Conservation (phyloP, 2,329 filamentous ascomycete genomes). For the Aspergillus sp. region DNA sequence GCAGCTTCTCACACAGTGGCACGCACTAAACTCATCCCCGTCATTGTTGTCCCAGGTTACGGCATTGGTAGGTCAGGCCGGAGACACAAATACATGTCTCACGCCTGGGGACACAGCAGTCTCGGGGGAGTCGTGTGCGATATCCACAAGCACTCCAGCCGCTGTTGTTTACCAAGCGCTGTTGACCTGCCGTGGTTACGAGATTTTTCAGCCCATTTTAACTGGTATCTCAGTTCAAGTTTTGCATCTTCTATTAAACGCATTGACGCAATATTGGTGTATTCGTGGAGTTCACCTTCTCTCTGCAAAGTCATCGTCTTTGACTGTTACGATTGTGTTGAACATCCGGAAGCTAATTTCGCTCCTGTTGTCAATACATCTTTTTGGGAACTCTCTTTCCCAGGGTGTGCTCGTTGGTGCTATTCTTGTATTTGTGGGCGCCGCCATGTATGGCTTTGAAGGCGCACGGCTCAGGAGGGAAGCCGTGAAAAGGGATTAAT, state of each 20-base stretch:
- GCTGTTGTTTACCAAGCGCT: not conserved
- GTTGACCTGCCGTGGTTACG: not conserved
- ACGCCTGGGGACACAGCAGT: not conserved
- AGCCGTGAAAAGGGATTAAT: conserved; percentile 21
- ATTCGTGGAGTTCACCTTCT: conserved; percentile 96
- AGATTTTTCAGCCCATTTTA: conserved; percentile 22
- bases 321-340: conserved; percentile 94
- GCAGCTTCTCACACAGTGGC: conserved; percentile 38
- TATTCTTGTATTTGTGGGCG: conserved; percentile 81
- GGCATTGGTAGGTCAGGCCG: not conserved
- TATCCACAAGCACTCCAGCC: not conserved
- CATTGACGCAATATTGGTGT: conserved; percentile 88
- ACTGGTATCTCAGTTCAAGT: conserved; percentile 35
- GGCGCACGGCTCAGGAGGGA: conserved; percentile 35
- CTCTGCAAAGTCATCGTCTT: conserved; percentile 79
- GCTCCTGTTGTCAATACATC: conserved; percentile 83
- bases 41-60: conserved; percentile 29
- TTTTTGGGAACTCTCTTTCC: conserved; percentile 85
- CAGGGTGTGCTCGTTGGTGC: conserved; percentile 78
- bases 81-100: not conserved
- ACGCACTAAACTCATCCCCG: conserved; percentile 33
- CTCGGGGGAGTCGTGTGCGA: not conserved
- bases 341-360: conserved; percentile 95
- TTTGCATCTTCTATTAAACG: conserved; percentile 49
- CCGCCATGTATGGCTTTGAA: conserved; percentile 87